Evolutionary conservation across 225 moss, liverwort and hornwort genomes (phyloP).

Genomic region (Lunularia cruciata): DNA sequence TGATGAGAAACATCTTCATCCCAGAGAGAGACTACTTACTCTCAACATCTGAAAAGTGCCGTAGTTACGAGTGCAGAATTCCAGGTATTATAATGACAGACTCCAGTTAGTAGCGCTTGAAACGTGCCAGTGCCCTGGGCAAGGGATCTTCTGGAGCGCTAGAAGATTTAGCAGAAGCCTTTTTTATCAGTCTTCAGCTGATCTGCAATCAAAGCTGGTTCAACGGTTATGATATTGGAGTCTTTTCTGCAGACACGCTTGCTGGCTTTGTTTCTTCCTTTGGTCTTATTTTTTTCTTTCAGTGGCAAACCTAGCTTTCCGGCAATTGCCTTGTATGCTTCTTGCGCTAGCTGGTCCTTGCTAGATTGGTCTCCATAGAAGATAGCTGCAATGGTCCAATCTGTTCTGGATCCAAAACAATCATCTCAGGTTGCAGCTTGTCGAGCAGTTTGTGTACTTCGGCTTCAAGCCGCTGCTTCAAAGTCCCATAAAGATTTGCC

Average conservation of each 20-base stretch:
- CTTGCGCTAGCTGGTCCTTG: conserved; percentile 42
- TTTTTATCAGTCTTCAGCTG: conserved; percentile 37
- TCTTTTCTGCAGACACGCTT: conserved; percentile 73
- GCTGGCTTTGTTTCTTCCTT: conserved; percentile 88
- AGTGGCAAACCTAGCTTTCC: conserved; percentile 64
- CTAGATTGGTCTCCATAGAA: conserved; percentile 54
- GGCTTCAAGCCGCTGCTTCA: conserved; percentile 83
- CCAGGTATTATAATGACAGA: no score
- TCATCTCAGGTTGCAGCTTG: conserved; percentile 86
- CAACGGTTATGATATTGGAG: conserved; percentile 64
- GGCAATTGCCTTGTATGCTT: conserved; percentile 62
- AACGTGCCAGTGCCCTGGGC: conserved; percentile 73
- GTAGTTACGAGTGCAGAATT: no score
- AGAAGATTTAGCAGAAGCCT: conserved; percentile 23
- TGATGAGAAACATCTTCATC: neutral
- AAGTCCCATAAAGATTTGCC: conserved; percentile 80
- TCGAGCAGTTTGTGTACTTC: conserved; percentile 87
- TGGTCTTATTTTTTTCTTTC: conserved; percentile 70
- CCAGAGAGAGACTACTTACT: neutral
- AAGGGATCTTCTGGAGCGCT: conserved; percentile 27
- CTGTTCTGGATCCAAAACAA: conserved; percentile 77
- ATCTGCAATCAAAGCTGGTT: conserved; percentile 64
- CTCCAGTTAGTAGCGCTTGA: conserved; percentile 55
- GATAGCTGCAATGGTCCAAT: conserved; percentile 63
- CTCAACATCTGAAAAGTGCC: neutral